Conservation (phyloP, 1,284 basidiomycete genomes). For the Cryptococcus sp. region DNA sequence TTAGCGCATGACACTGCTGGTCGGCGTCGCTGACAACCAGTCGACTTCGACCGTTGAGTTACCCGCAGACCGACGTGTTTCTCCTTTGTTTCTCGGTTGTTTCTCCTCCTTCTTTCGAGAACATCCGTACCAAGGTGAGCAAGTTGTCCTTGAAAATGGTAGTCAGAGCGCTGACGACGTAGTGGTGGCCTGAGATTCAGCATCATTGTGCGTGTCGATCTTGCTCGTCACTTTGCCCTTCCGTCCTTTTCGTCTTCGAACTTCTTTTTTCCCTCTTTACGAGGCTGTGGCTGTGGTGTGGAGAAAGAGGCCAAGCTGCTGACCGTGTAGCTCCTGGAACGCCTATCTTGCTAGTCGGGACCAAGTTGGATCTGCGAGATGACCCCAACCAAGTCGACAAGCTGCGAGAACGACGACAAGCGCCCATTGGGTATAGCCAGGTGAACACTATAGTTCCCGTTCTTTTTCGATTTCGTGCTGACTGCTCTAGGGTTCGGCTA, state of each 20-base stretch:
- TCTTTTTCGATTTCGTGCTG: background rate
- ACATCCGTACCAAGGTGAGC: slow-evolving; percentile 87
- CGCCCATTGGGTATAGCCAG: slow-evolving; percentile 72
- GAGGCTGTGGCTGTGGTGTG: too few relatives aligned
- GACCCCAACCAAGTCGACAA: slow-evolving; percentile 87
- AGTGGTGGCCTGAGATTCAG: slow-evolving; percentile 50
- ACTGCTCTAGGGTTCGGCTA: slow-evolving; percentile 68
- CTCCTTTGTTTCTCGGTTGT: slow-evolving; percentile 98
- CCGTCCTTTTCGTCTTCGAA: background rate
- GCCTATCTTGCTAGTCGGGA: slow-evolving; percentile 91
- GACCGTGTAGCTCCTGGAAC: slow-evolving; percentile 68
- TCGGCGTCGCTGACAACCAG: slow-evolving; percentile 49
- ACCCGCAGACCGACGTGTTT: slow-evolving; percentile 99
- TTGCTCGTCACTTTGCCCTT: background rate
- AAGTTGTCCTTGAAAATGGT: background rate
- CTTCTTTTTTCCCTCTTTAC: slow-evolving; percentile 10
- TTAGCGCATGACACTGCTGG: background rate
- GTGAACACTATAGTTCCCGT: slow-evolving; percentile 10
- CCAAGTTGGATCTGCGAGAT: slow-evolving; percentile 95
- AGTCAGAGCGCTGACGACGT: background rate
- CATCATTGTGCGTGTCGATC: slow-evolving; percentile 37
- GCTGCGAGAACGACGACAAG: slow-evolving; percentile 89
- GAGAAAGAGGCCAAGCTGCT: background rate
- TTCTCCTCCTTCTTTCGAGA: slow-evolving; percentile 95
- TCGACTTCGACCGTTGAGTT: slow-evolving; percentile 92